Base-by-base conservation (phyloP, 345 rosid species). In the Populus davidiana region DNA sequence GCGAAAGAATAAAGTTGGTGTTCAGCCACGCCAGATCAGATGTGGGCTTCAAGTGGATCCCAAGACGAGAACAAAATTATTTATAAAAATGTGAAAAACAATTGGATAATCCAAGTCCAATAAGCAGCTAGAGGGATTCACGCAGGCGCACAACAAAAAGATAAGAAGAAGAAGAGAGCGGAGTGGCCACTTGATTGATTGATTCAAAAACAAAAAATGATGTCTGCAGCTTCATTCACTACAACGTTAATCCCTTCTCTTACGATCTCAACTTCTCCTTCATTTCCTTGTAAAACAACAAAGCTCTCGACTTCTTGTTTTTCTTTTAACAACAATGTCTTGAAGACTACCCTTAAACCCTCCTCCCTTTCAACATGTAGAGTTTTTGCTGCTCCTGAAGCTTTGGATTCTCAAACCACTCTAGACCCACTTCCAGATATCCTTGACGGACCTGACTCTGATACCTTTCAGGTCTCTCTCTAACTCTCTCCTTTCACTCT, bases 321-420 rank as follows among this genome's bases (percentile, higher is more conserved):
- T 47, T 81, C 89, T 56, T 43, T 77, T 35, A 38, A 75, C 54
- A 70, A 62, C 67, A 73, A 47, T 78, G 80, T 75, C 54, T 74
- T 86, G n/a, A 54, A 27, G 72, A 44, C 63, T 23, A 56, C 79
- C 72, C 84, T 87, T 27, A 86, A 81, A 78, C 82, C 85, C 70
- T 74, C 85, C 70, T 74, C 84, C 31, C 12, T 59, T n/a, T 86
- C 89, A 16, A 52, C 87, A 67, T 68, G 80, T 29, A 90, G 81
- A 86, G 80, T 87, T 74, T 87, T 84, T 75, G 91, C 94, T 1
- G 88, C 91, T 73, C 88, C 93, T 6, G 97, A 93, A 72, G 84
- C 86, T 72, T 67, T 91, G 82, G 87, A 85, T 25, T 71, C 84
- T 63, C 84, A 81, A 66, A 92, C 63, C 9, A 52, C 16, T 23